Evolutionary conservation across 495 filamentous ascomycete genomes (phyloP), one percentile per base, ranked within the genome.

Genomic region (Cenococcum geophilum): DNA sequence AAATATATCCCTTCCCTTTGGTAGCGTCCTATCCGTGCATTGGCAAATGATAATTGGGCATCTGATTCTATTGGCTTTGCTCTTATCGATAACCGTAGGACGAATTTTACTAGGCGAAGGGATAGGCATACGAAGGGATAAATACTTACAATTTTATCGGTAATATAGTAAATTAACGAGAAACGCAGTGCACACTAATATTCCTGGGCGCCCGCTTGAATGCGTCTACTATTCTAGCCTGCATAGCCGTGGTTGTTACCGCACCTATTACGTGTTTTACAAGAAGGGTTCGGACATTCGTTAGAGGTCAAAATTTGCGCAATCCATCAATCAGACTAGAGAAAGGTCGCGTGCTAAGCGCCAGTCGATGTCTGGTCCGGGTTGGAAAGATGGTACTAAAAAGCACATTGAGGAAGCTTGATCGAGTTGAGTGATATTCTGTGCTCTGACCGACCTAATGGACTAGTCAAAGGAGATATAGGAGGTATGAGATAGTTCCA

Each of bases 221-320:
- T 78, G 75, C 77, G 10, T 71, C 74, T 18, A 78, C 74, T 0
- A 64, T 80, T 22, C 72, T 80, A 11, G 78, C 68, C 0, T 74
- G 67, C 61, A 43, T 80, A 4, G 76, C 75, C 4, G 67, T 78
- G 32, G 45, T 79, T 18, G 73, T 80, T 5, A 70, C 75, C 4
- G 73, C 74, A 32, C 76, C 78, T 4, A 76, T 80, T 81, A 77
- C 62, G 70, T 79, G 8, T 77, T 80, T 55, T 81, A 79, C 62
- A 75, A 72, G 70, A 78, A 79, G 57, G 78, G 78, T 0, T 75
- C 78, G 14, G 59, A 68, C 18, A 77, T 80, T 35, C 62, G 78
- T 21, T 66, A 61, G 42, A 75, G 66, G 67, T 77, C 75, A 48
- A 79, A 79, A 58, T 79, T 80, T 59, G 78, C 78, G 18, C 71